Base-by-base conservation (phyloP, 75 land plant genomes). In the Larix kaempferi region DNA sequence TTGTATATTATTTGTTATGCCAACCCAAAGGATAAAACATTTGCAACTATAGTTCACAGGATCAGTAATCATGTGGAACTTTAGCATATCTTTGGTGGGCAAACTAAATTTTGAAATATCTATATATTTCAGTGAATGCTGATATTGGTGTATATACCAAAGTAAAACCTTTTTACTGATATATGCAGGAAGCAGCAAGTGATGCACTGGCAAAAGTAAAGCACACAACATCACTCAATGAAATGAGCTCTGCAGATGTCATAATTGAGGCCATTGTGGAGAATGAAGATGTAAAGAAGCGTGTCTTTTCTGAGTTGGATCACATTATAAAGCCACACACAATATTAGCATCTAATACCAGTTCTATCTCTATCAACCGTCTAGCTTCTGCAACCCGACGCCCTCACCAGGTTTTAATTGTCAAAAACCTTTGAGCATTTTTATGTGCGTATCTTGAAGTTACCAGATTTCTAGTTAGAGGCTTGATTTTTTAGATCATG, bases 291-390 rank as follows among this genome's bases (percentile, higher is more conserved):
- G 83, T 86, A 22, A 97, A 97, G 83, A 97, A 80, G 72, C 81
- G 85, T 39, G 61, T 94, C 22, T 97, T 97, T 79, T 39, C 82
- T n/a, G 80, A 90, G 27, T 82, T 97, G 15, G 98, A 94, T 78
- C 81, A 80, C 81, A 71, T 97, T 57, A 78, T 84, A 13, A 92
- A 94, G 78, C 71, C 82, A 21, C 88, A 93, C 22, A 88, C 94
- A 8, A 92, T 97, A 67, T 77, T 97, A 79, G 99, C 99, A 19
- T 92, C 99, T 22, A 97, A 97, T 65, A 97, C 99, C 17, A 97
- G 99, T 84, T 97, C 98, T 27, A 97, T 97, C 33, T 94, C 99
- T 12, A 91, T 94, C 73, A 96, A 93, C 59, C 91, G 96, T 10
- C 78, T 97, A 37, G 98, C 98, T 4, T 78, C 93, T 73, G 80